Conservation (phyloP, 2,329 filamentous ascomycete genomes). For the Epichloe glyceriae region DNA sequence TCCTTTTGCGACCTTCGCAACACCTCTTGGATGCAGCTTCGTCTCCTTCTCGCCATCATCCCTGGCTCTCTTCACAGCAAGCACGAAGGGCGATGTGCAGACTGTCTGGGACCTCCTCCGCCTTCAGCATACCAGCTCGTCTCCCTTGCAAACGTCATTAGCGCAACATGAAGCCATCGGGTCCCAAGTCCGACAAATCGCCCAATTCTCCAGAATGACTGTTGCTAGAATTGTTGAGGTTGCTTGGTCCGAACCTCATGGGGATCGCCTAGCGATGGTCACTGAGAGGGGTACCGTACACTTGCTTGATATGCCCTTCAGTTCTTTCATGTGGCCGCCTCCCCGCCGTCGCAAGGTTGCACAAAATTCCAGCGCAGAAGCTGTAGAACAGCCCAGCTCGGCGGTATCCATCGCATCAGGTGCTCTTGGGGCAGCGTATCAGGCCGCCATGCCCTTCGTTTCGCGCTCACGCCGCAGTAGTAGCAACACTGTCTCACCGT, state of each 20-base stretch:
- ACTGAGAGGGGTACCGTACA: conserved; percentile 95
- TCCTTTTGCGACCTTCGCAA: conserved; percentile 57
- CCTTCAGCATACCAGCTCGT: conserved; percentile 49
- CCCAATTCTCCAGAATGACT: conserved; percentile 82
- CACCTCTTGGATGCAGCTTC: conserved; percentile 66
- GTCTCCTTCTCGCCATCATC: conserved; percentile 66
- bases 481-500: conserved; percentile 17
- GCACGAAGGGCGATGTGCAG: conserved; percentile 71
- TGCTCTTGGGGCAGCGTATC: conserved; percentile 56
- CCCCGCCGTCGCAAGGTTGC: conserved; percentile 38
- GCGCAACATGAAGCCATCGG: conserved; percentile 32
- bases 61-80: conserved; percentile 63
- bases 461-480: conserved; percentile 40
- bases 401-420: conserved; percentile 59
- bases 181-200: conserved; percentile 65
- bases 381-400: conserved; percentile 35
- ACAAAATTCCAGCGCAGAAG: conserved; percentile 31
- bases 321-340: conserved; percentile 79
- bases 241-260: conserved; percentile 69
- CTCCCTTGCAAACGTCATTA: conserved; percentile 39
- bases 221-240: conserved; percentile 85
- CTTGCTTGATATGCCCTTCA: conserved; percentile 72
- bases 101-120: conserved; percentile 69
- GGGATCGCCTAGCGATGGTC: conserved; percentile 74
- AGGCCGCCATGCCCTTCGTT: conserved; percentile 50